These are phyloP conservation scores for Vicia villosa DNA, from an alignment of 306 rosid genomes.

Conservation along the genomic window DNA sequence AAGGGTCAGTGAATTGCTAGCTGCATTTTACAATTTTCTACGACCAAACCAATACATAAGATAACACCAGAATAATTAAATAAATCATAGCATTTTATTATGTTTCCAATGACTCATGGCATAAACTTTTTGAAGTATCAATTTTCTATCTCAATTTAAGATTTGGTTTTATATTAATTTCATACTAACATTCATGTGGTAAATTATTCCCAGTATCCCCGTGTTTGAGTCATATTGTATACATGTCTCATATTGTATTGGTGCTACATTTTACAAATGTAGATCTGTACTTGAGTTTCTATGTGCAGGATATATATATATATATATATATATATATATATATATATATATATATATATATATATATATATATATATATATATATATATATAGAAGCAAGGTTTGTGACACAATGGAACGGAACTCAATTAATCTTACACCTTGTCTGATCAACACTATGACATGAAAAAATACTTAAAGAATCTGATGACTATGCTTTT, in stretches of 20 bases:
- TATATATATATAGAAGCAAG: too few relatives aligned
- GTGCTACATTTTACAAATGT: neutral
- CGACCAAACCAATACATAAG: neutral
- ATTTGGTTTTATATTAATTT: too few relatives aligned
- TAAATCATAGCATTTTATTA: neutral
- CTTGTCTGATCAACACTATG: neutral
- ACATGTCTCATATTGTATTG: neutral
- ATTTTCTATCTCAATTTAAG: too few relatives aligned
- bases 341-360: too few relatives aligned
- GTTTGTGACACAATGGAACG: neutral
- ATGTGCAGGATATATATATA: too few relatives aligned
- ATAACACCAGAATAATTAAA: neutral
- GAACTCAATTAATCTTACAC: neutral
- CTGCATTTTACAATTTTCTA: conserved; percentile 2
- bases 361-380: too few relatives aligned
- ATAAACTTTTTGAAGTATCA: too few relatives aligned
- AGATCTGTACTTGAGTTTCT: conserved; percentile 9
- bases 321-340: too few relatives aligned
- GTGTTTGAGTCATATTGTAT: neutral
- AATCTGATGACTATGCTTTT: neutral
- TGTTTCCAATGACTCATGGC: neutral
- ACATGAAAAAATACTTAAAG: neutral
- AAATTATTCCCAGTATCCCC: neutral
- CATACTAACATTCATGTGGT: too few relatives aligned
- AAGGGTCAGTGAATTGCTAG: neutral